phyloP scores from a whole-genome alignment of 108 stramenopile genomes.

The Cyclotella cryptica region DNA sequence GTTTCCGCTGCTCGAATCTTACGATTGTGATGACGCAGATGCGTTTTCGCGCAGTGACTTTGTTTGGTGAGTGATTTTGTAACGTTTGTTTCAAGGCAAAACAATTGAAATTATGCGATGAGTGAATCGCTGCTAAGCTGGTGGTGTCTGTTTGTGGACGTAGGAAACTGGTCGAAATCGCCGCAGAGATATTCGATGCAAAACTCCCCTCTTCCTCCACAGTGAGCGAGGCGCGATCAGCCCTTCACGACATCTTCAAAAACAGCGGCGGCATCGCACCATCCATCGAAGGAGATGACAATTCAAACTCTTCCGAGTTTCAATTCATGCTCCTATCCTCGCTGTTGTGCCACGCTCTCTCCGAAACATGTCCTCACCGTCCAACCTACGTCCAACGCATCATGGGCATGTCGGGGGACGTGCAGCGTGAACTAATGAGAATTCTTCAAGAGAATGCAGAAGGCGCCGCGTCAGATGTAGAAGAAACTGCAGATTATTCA shows the following conservation, averaged over 20 bases:
- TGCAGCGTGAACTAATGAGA: slow-evolving; percentile 51
- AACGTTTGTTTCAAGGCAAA: background rate
- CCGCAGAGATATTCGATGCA: slow-evolving; percentile 37
- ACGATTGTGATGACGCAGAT: background rate
- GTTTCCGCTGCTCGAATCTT: slow-evolving; percentile 33
- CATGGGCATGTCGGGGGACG: slow-evolving; percentile 39
- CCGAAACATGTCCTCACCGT: slow-evolving; percentile 32
- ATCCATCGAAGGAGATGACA: slow-evolving; percentile 6
- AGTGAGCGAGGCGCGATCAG: slow-evolving; percentile 21
- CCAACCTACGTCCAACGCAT: slow-evolving; percentile 35
- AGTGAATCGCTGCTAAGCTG: too few relatives aligned
- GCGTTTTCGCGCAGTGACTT: slow-evolving; percentile 5
- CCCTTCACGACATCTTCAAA: slow-evolving; percentile 13
- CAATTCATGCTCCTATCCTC: slow-evolving; percentile 28
- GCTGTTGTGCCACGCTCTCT: slow-evolving; percentile 46
- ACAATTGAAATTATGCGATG: too few relatives aligned
- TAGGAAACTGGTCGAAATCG: slow-evolving; percentile 27
- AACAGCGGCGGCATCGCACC: background rate
- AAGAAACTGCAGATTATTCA: slow-evolving; percentile 38
- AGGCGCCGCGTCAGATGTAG: slow-evolving; percentile 19
- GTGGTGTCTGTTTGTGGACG: background rate
- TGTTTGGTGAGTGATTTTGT: slow-evolving; percentile 5
- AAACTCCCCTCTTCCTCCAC: slow-evolving; percentile 11
- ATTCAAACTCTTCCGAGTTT: slow-evolving; percentile 18
- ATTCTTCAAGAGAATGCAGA: slow-evolving; percentile 38